Evolutionary conservation across 2,329 filamentous ascomycete genomes (phyloP), one percentile per base, ranked within the genome.

Genomic region (Penicillium glabrum): DNA sequence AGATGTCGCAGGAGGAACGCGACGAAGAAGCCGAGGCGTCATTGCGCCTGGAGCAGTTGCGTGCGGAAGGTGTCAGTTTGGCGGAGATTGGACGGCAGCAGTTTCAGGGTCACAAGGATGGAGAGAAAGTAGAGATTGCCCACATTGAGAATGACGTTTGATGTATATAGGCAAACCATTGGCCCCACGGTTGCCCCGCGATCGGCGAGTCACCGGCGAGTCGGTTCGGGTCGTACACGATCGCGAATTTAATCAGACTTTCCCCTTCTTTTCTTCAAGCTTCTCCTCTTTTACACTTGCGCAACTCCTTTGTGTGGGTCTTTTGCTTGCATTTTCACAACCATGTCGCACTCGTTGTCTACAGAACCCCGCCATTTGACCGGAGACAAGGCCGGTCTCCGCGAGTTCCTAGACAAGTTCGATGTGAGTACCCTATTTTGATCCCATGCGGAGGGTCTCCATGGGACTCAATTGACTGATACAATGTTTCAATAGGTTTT

Each of bases 381-480:
- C 37, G 93, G 93, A 72, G 87, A 98, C 71, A 83, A 83, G 61
- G 80, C 84, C 57, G 90, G 85, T 45, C 90, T 97, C 65, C 84
- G 88, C 49, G 87, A 89, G 51, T 99, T 99, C 73, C 80, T 99
- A 59, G 88, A 91, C 77, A 86, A 86, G 71, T 99, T 97, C 71
- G 95, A 99, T 80, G 95, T 96, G 78, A 77, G 91, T 81, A 63
- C 46, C 8, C 11, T 1, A 31, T 21, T 1, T 27, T 5, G 21
- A 5, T 3, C 11, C 9, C 19, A 29, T 27, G 29, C 39, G 10
- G 1, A 41, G 39, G 1, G 11, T 3, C 29, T 41, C 13, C 3
- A 33, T 21, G 2, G n/a, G 4, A 26, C 21, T 13, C 11, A 47
- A 53, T 52, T 60, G 39, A 53, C 61, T 69, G 69, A 69, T 53